These are phyloP conservation scores for Metschnikowia peoriensis DNA, from an alignment of 805 yeast species.

Conservation along the genomic window DNA sequence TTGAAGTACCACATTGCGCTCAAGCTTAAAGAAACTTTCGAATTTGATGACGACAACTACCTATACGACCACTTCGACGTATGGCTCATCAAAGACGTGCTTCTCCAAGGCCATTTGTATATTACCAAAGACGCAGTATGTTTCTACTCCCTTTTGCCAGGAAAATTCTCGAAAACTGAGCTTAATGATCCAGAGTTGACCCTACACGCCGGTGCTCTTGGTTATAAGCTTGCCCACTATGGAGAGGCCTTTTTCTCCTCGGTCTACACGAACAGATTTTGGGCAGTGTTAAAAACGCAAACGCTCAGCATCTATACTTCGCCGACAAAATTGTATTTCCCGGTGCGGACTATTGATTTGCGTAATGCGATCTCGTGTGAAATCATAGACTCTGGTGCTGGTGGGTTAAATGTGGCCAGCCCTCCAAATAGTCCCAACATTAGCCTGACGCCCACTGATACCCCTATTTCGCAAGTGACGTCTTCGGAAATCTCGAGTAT, in stretches of 20 bases:
- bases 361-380: conserved; percentile 62
- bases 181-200: conserved; percentile 14
- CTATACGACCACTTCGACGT: conserved; percentile 63
- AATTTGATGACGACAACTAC: conserved; percentile 52
- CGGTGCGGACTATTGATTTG: conserved; percentile 71
- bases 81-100: conserved; percentile 80
- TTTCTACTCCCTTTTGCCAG: conserved; percentile 78
- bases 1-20: conserved; percentile 32
- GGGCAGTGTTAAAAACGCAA: conserved; percentile 76
- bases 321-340: conserved; percentile 83
- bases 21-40: conserved; percentile 36
- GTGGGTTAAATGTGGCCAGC: not conserved
- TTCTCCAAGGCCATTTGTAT: conserved; percentile 82
- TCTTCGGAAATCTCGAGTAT: conserved; percentile 15
- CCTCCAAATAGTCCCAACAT: conserved; percentile 2
- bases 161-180: conserved; percentile 13
- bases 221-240: conserved; percentile 37
- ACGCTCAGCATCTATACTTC: conserved; percentile 65
- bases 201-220: conserved; percentile 38
- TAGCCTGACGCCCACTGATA: conserved; percentile 4
- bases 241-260: conserved; percentile 37
- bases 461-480: conserved; percentile 1
- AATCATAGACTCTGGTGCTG: conserved; percentile 26
- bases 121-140: conserved; percentile 63
- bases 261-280: conserved; percentile 51